Evolutionary conservation across 202 grass and related monocot species (phyloP).

Genomic region (Schoenoplectus triqueter): DNA sequence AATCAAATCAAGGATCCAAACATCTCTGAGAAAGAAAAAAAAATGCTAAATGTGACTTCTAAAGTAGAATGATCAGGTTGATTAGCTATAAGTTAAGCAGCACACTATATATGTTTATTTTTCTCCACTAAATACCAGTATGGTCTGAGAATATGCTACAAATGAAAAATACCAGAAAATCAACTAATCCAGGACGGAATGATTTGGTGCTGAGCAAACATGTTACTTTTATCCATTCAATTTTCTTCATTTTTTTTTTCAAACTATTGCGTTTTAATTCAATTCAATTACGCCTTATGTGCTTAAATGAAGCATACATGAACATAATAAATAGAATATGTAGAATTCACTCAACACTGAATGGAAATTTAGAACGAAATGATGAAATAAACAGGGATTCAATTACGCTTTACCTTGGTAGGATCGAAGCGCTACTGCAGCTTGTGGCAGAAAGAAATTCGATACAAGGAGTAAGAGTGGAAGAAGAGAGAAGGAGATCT

Average conservation of each 20-base stretch:
- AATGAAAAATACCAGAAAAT: neutral
- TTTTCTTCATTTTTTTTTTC: too few species aligned
- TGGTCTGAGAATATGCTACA: neutral
- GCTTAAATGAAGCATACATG: too few species aligned
- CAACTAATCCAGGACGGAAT: neutral
- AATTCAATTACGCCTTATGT: too few species aligned
- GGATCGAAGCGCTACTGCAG: slow-evolving; percentile 17
- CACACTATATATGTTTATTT: too few species aligned
- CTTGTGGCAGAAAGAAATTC: neutral
- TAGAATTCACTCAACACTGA: neutral
- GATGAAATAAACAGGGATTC: too few species aligned
- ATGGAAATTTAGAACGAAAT: neutral
- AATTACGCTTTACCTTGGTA: neutral
- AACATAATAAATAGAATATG: neutral
- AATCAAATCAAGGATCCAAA: too few species aligned
- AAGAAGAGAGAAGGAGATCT: slow-evolving; percentile 36
- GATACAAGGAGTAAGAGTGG: neutral
- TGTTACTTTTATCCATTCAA: neutral
- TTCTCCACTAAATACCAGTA: too few species aligned
- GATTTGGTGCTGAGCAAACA: slow-evolving; percentile 8
- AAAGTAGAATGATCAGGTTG: too few species aligned
- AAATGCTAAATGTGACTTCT: too few species aligned
- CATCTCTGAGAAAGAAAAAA: too few species aligned
- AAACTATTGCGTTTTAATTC: too few species aligned
- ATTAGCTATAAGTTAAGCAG: neutral